Percentiles rank a stretch among this genome's conserved stretches.
These are phyloP conservation scores for Clavaria fumosa DNA, from an alignment of 768 basidiomycete genomes.

Conservation along the genomic window DNA sequence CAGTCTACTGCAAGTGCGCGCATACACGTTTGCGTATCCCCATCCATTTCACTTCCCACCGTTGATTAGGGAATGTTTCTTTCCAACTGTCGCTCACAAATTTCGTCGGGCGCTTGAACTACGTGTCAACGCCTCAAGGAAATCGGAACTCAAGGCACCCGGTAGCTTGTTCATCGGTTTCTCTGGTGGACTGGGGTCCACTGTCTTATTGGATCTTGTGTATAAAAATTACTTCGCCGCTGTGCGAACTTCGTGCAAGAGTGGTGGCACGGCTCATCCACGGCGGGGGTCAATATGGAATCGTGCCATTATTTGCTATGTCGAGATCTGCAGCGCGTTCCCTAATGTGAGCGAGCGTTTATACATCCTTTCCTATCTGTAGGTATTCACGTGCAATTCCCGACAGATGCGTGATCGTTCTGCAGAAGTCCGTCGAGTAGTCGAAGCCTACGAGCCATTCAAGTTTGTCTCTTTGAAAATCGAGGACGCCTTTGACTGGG, in stretches of 20 bases:
- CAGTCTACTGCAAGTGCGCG: constrained; percentile 71
- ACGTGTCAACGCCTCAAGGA: constrained; percentile 37
- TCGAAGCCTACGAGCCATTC: constrained; percentile 33
- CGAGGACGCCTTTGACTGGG: constrained; percentile 57
- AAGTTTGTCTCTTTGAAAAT: constrained; percentile 49
- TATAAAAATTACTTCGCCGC: constrained; percentile 38
- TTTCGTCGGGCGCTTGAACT: constrained; percentile 56
- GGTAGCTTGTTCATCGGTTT: constrained; percentile 56
- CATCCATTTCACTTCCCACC: neutral
- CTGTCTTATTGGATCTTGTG: constrained; percentile 55
- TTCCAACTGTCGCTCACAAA: constrained; percentile 41
- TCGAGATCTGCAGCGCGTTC: constrained; percentile 50
- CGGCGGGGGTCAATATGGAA: constrained; percentile 47
- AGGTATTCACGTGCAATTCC: constrained; percentile 11
- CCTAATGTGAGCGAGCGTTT: constrained; percentile 32
- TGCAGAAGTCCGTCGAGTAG: constrained; percentile 30
- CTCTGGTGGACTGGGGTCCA: constrained; percentile 71
- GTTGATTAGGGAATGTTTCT: constrained; percentile 43
- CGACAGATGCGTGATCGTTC: constrained; percentile 46
- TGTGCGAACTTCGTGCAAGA: constrained; percentile 12
- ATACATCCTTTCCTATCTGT: constrained; percentile 3
- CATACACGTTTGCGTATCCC: neutral
- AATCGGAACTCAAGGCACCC: constrained; percentile 45
- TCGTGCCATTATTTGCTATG: constrained; percentile 47
- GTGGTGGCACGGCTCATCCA: constrained; percentile 46